phyloP scores from a whole-genome alignment of 768 basidiomycete species.

The Tylopilus cervinicoccineus region DNA sequence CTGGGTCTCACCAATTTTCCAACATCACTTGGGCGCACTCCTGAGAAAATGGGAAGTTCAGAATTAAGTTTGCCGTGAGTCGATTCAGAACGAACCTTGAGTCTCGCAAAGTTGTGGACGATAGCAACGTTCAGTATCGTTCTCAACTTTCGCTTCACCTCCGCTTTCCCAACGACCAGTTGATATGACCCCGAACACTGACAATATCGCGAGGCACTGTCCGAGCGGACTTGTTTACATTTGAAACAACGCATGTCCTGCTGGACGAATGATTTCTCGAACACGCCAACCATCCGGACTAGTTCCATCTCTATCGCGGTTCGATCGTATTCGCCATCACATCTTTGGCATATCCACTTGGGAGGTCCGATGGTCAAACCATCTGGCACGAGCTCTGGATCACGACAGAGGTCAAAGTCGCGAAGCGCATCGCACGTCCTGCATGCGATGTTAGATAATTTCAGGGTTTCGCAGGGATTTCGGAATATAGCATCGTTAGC shows the following conservation, averaged over 20 bases:
- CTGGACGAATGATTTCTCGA: slow-evolving; percentile 75
- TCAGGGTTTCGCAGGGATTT: slow-evolving; percentile 89
- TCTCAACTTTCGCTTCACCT: slow-evolving; percentile 65
- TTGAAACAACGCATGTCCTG: slow-evolving; percentile 88
- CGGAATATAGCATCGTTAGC: slow-evolving; percentile 79
- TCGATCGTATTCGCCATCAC: slow-evolving; percentile 87
- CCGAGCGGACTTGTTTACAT: slow-evolving; percentile 88
- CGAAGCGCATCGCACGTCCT: slow-evolving; percentile 78
- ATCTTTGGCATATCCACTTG: slow-evolving; percentile 68
- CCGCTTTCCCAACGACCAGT: slow-evolving; percentile 67
- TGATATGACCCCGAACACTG: slow-evolving; percentile 84
- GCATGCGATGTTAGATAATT: slow-evolving; percentile 84
- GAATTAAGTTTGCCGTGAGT: not conserved
- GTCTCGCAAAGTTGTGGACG: slow-evolving; percentile 60
- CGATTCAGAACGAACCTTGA: slow-evolving; percentile 49
- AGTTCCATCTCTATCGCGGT: slow-evolving; percentile 81
- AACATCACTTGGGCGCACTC: slow-evolving; percentile 38
- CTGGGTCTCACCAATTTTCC: slow-evolving; percentile 32
- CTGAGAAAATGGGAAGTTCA: slow-evolving; percentile 19
- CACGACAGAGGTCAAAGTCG: slow-evolving; percentile 95
- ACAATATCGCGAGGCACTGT: slow-evolving; percentile 83
- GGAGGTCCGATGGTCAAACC: slow-evolving; percentile 42
- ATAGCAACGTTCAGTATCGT: slow-evolving; percentile 83
- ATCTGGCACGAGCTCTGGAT: slow-evolving; percentile 73
- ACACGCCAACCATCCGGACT: slow-evolving; percentile 65